Evolutionary conservation across 2,329 filamentous ascomycete species (phyloP), one percentile per base, ranked within the genome.

Genomic region (Cytospora schulzeri): DNA sequence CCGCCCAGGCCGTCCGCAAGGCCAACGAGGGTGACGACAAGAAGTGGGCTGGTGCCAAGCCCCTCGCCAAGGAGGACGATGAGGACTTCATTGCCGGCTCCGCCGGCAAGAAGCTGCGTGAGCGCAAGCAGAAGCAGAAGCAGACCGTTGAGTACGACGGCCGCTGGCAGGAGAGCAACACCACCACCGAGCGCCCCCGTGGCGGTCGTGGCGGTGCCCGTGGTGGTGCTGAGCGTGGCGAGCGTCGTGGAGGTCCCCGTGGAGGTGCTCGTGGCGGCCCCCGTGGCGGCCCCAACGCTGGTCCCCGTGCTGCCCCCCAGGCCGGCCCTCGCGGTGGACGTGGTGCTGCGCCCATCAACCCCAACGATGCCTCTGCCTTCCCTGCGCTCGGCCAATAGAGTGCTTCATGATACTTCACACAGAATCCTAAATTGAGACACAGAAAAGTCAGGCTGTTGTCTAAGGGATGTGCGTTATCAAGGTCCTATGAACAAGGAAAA

Each of bases 71-170:
- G 78, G 82, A 87, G 24, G 85, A 87, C 15, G 85, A 86, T 62
- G 88, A 92, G 73, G 88, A 90, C 72, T 97, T 91, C 86, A 90
- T 97, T 75, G 80, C 90, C 73, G 88, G 85, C 72, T 78, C 84
- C 70, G 84, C 82, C 68, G 90, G 89, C 81, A 97, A 97, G 89
- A 79, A 87, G 77, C 84, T 86, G 83, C 91, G 91, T 76, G 88
- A 94, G 83, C 92, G 92, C 76, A 90, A 94, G 84, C 90, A 91
- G 82, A 95, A 95, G 87, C 86, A 91, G 81, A 97, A 97, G 90
- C 87, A 91, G 79, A 80, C 91, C 76, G 78, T 98, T 73, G 92
- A 96, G 75, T 91, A 97, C 70, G 93, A 97, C 79, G 88, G 93
- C 81, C 87, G 91, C 75, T 92, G 85, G 77, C 84, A 91, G 72